Evolutionary conservation across 306 rosid species (phyloP), one percentile per base, ranked within the genome.

Genomic region (Bauhinia variegata): DNA sequence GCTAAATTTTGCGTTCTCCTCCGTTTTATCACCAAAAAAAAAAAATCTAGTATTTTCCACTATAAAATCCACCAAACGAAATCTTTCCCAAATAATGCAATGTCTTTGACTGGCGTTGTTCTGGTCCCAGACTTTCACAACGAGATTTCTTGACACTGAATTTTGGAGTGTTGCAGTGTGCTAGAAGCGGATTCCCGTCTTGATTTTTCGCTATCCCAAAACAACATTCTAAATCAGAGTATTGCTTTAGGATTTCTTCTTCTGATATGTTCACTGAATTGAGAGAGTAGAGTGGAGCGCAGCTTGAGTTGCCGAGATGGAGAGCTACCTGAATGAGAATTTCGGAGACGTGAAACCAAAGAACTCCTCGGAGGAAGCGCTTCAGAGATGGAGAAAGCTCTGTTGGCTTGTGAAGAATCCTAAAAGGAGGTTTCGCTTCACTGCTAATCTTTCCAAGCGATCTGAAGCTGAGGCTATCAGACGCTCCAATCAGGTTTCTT

Each of bases 391-490:
- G 99, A 83, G 99, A 79, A 79, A 81, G 8, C 91, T 88, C 4
- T 89, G 97, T 72, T 90, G 99, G 97, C 63, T 93, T 57, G 99
- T 93, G 8, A 93, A 93, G 85, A 93, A 93, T 53, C 85, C 63
- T 52, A 93, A 90, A 56, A 82, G 99, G 67, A 87, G 99, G 79
- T 93, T 93, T 72, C 96, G 99, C n/a, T 93, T 93, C 76, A 93
- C 99, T 64, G 99, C 99, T 52, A 93, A 93, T 72, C 93, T 93
- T 31, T 13, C 88, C 59, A 93, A 93, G 78, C 88, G 99, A 16
- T 84, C 81, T 23, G 99, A 93, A 79, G 99, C 99, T 0, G 79
- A 93, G 48, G 96, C 88, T 75, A 86, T 93, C 37, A 85, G 97
- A 60, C 88, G 96, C 63, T 90, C 93, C 34, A 93, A 89, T 78